A percentile compares a stretch with the other conserved stretches of the same genome.
Evolutionary conservation across 140 eudicot species (phyloP).

Genomic region (Erigeron philadelphicus): DNA sequence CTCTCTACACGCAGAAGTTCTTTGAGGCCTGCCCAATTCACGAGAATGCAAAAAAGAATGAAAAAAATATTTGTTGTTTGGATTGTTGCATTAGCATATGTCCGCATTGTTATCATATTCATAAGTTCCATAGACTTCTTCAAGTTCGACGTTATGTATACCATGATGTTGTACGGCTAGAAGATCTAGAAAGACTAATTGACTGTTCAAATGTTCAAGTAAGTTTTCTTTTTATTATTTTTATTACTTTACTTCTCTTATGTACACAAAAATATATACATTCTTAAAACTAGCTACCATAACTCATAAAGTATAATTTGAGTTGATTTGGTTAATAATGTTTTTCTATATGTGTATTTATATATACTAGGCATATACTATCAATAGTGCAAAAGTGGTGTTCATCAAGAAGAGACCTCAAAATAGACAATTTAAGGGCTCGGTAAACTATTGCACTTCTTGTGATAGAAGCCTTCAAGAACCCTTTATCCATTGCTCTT

Average conservation of each 20-base stretch:
- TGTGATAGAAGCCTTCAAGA: constrained; percentile 90
- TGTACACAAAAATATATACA: neutral
- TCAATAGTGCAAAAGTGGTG: constrained; percentile 84
- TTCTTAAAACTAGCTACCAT: constrained; percentile 3
- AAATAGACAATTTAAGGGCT: constrained; percentile 79
- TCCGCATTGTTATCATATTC: constrained; percentile 75
- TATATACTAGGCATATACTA: constrained; percentile 65
- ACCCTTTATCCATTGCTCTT: constrained; percentile 91
- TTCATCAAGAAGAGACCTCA: constrained; percentile 93
- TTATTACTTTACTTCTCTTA: too few relatives aligned
- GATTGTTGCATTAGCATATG: constrained; percentile 93
- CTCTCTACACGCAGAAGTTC: constrained; percentile 69
- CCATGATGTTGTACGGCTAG: constrained; percentile 79
- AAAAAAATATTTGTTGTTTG: constrained; percentile 80
- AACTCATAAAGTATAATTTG: constrained; percentile 17
- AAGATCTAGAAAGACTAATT: constrained; percentile 80
- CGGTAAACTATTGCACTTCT: constrained; percentile 80
- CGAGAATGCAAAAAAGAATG: constrained; percentile 78
- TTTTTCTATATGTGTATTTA: neutral
- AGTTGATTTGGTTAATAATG: neutral
- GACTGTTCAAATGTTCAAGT: constrained; percentile 97
- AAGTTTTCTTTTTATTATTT: neutral
- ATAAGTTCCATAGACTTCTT: constrained; percentile 73
- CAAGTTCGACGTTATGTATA: constrained; percentile 92
- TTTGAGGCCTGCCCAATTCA: constrained; percentile 68